A percentile compares a stretch with the other conserved stretches of the same genome.
Evolutionary conservation across 2,329 filamentous ascomycete genomes (phyloP).

Genomic region (Beauveria medogensis): DNA sequence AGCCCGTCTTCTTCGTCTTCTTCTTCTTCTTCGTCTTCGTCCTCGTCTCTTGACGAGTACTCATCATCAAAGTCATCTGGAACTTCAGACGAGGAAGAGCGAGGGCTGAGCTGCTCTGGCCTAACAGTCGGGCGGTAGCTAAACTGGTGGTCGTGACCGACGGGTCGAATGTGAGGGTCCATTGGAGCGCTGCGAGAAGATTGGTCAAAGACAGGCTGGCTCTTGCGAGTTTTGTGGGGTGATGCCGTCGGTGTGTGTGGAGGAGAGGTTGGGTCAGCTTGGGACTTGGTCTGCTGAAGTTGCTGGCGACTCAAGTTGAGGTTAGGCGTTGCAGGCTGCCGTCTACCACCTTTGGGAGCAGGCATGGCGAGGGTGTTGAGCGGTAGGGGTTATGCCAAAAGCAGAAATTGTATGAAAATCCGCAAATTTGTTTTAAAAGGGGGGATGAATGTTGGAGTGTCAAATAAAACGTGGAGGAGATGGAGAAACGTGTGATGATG

Average conservation of each 20-base stretch:
- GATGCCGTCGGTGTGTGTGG: slow-evolving; percentile 38
- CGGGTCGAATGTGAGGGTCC: slow-evolving; percentile 35
- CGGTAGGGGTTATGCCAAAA: neutral
- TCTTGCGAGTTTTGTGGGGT: slow-evolving; percentile 26
- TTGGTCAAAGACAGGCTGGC: slow-evolving; percentile 25
- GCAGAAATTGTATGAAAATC: neutral
- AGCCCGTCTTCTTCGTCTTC: too few relatives aligned
- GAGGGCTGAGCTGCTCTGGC: slow-evolving; percentile 29
- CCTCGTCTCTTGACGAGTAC: neutral
- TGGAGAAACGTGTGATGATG: neutral
- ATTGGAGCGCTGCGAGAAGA: slow-evolving; percentile 20
- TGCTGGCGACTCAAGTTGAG: slow-evolving; percentile 27
- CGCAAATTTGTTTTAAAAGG: neutral
- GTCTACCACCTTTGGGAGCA: slow-evolving; percentile 24
- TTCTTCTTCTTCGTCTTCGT: neutral
- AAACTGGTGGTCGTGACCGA: slow-evolving; percentile 34
- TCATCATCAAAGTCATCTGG: slow-evolving; percentile 18
- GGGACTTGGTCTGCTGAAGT: slow-evolving; percentile 12
- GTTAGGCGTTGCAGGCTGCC: slow-evolving; percentile 34
- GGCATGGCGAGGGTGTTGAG: slow-evolving; percentile 18
- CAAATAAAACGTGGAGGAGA: neutral
- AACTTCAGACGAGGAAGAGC: slow-evolving; percentile 18
- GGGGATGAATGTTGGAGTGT: neutral
- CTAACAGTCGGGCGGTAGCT: slow-evolving; percentile 30
- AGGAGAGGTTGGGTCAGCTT: slow-evolving; percentile 36